A percentile compares a stretch with the other conserved stretches of the same genome.
These are phyloP conservation scores for Pichia exigua DNA, from an alignment of 805 yeast species.

Conservation along the genomic window DNA sequence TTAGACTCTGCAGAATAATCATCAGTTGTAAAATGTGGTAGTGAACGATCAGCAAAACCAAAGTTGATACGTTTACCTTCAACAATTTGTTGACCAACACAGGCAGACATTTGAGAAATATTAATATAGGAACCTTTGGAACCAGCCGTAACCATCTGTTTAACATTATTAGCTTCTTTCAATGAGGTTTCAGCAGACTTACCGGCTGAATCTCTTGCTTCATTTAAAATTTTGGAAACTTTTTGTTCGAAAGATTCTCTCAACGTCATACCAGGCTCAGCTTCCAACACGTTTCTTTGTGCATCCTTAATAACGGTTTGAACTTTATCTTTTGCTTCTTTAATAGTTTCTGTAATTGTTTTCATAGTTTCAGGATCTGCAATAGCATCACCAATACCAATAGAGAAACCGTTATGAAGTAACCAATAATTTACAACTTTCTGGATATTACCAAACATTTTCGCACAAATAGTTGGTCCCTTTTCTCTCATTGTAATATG, in stretches of 20 bases:
- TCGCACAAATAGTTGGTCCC: conserved; percentile 86
- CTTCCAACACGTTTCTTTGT: conserved; percentile 77
- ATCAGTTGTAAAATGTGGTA: conserved; percentile 97
- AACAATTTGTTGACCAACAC: conserved; percentile 99
- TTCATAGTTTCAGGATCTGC: conserved; percentile 97
- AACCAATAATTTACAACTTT: conserved; percentile 96
- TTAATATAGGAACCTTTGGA: conserved; percentile 98
- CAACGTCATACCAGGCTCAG: conserved; percentile 99
- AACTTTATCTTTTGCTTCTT: conserved; percentile 88
- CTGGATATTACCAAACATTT: conserved; percentile 84
- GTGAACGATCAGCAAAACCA: conserved; percentile 91
- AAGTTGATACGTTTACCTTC: conserved; percentile 99
- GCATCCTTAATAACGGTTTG: conserved; percentile 91
- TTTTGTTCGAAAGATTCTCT: conserved; percentile 98
- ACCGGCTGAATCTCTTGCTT: conserved; percentile 99
- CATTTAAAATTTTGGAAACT: conserved; percentile 89
- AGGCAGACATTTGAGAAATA: conserved; percentile 98
- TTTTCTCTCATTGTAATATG: conserved; percentile 97
- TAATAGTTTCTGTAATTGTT: conserved; percentile 85
- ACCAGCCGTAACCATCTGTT: conserved; percentile 99
- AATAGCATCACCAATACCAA: conserved; percentile 99
- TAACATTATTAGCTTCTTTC: conserved; percentile 90
- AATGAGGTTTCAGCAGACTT: conserved; percentile 95
- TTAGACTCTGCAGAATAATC: conserved; percentile 98
- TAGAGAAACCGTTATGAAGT: conserved; percentile 92